Evolutionary conservation across 2,329 filamentous ascomycete genomes (phyloP).

Genomic region (Verticillium zaregamsianum): DNA sequence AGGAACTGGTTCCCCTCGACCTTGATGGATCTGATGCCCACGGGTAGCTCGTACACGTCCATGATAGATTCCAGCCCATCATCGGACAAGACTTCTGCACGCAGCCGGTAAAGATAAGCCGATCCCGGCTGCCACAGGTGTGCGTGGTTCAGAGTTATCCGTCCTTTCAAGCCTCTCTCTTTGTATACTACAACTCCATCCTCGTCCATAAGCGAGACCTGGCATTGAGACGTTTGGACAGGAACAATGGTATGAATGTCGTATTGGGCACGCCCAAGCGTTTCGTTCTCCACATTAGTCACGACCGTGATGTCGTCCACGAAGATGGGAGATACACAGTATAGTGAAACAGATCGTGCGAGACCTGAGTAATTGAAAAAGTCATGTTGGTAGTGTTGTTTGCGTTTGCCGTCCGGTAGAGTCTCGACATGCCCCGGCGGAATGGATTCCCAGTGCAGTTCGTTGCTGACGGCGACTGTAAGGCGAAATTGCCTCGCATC

Average conservation of each 20-base stretch:
- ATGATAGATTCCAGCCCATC: neutral
- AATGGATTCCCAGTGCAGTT: constrained; percentile 22
- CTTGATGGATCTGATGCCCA: constrained; percentile 18
- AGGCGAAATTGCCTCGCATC: constrained; percentile 20
- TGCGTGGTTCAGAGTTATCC: constrained; percentile 11
- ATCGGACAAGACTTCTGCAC: constrained; percentile 11
- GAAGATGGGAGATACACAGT: constrained; percentile 15
- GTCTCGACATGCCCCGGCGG: constrained; percentile 17
- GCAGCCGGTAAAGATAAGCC: constrained; percentile 21
- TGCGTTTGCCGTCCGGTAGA: constrained; percentile 11
- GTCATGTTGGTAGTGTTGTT: constrained; percentile 22
- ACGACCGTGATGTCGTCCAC: constrained; percentile 19
- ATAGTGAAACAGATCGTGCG: constrained; percentile 22
- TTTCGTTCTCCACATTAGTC: constrained; percentile 12
- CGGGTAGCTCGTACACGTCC: constrained; percentile 17
- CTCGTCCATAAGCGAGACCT: constrained; percentile 8
- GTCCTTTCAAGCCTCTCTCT: constrained; percentile 4
- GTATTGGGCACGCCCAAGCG: constrained; percentile 7
- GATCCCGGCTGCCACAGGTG: constrained; percentile 21
- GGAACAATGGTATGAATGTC: constrained; percentile 4
- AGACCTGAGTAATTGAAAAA: constrained; percentile 26
- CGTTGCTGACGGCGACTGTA: constrained; percentile 25
- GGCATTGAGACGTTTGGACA: too few relatives aligned
- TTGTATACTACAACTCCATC: constrained; percentile 4
- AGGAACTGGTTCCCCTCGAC: constrained; percentile 17